phyloP scores from a whole-genome alignment of 2,329 filamentous ascomycete genomes.

The Alternaria ethzedia region DNA sequence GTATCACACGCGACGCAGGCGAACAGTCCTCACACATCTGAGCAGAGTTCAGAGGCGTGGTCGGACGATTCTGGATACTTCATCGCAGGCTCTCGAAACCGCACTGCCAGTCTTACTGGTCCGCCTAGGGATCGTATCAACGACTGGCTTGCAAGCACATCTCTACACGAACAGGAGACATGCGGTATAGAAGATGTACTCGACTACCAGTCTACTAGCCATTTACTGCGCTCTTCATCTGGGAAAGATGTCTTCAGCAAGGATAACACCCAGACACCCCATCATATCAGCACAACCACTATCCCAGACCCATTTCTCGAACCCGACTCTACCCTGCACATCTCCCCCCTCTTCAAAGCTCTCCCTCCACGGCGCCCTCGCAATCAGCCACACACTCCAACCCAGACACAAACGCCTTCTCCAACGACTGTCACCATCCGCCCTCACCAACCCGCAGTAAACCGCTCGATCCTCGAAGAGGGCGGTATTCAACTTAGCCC shows the following conservation, averaged over 20 bases:
- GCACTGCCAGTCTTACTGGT: not conserved
- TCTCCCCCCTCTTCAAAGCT: not conserved
- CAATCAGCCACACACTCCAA: not conserved
- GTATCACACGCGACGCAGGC: not conserved
- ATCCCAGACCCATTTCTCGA: not conserved
- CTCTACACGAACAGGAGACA: not conserved
- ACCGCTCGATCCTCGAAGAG: slow-evolving; percentile 1
- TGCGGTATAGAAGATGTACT: not conserved
- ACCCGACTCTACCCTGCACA: not conserved
- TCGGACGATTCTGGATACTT: slow-evolving; percentile 38
- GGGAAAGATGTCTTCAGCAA: not conserved
- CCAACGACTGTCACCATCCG: not conserved
- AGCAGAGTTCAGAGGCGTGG: slow-evolving; percentile 31
- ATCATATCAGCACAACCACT: not conserved
- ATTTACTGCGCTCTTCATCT: not conserved
- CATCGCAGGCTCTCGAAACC: not conserved
- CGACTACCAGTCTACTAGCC: not conserved
- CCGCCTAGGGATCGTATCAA: slow-evolving; percentile 16
- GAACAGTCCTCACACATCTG: slow-evolving; percentile 1
- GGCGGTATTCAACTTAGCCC: slow-evolving; percentile 22
- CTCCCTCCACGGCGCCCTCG: not conserved
- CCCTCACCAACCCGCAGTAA: not conserved
- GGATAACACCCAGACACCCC: not conserved
- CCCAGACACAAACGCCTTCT: not conserved
- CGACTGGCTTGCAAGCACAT: slow-evolving; percentile 24